Base-by-base conservation (phyloP, 768 basidiomycete species). In the Paxillus involutus region DNA sequence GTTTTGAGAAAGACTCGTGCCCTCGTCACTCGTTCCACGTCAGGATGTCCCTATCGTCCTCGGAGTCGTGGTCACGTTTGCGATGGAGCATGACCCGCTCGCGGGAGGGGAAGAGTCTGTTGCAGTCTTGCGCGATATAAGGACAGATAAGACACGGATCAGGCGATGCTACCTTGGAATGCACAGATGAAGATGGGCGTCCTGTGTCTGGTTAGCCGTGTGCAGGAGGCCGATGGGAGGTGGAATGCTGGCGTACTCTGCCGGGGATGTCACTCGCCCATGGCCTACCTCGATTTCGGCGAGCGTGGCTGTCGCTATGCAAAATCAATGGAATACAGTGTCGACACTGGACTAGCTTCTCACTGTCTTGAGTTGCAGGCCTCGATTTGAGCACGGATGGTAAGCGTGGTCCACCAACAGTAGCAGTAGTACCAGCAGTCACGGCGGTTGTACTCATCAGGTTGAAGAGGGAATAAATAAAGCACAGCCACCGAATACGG, bases 161-260 rank as follows among this genome's bases (percentile, higher is more conserved):
- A 51, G 40, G 45, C 42, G 45, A 44, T 12, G 32, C 32, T 68
- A 85, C 86, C 78, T 60, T 79, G 70, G 35, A 87, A 73, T 4
- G 77, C 85, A 60, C 90, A 92, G 52, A 92, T 90, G 65, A 82
- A 89, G n/a, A 92, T 87, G 0, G 88, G 83, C 2, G 89, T 91
- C 57, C 90, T 91, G 53, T 21, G 46, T 45, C 48, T 32, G 29
- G 17, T 56, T 11, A 62, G 55, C 29, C 41, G 57, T 16, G 47
- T 40, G 37, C 29, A 32, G 46, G 30, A 12, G 24, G 51, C 14
- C n/a, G 6, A 26, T 17, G 17, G 8, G 35, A 17, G 6, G 45
- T 33, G 56, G 40, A 43, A 8, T 14, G 41, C 4, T 30, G 16
- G 75, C 84, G 47, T 63, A 90, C 89, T 87, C 82, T 47, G 77